Conservation (phyloP, 208 protist species). For the Borovskyia barvae region DNA sequence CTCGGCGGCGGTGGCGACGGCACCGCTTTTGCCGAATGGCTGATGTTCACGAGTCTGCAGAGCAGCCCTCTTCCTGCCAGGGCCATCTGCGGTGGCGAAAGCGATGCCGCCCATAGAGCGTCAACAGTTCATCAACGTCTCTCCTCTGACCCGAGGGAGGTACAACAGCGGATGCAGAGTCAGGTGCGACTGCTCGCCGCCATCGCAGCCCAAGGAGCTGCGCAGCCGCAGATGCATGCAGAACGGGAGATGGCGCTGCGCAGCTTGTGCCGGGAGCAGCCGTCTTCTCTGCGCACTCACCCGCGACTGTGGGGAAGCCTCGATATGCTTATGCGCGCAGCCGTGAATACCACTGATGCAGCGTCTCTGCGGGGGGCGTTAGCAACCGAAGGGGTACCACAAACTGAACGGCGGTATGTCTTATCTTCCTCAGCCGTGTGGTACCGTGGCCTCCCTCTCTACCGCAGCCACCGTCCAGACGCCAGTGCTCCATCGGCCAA, state of each 20-base stretch:
- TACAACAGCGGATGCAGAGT: conserved; percentile 28
- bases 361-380: conserved; percentile 36
- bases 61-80: conserved; percentile 21
- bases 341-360: conserved; percentile 27
- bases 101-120: conserved; percentile 10
- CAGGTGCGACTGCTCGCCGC: conserved; percentile 24
- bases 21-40: conserved; percentile 8
- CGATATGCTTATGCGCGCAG: conserved; percentile 35
- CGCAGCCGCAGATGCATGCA: not conserved
- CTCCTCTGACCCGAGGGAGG: conserved; percentile 17
- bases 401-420: conserved; percentile 9
- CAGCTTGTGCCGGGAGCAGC: conserved; percentile 25
- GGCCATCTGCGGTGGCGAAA: conserved; percentile 13
- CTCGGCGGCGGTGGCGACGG: conserved; percentile 33
- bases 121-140: conserved; percentile 46
- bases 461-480: conserved; percentile 3
- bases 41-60: conserved; percentile 45
- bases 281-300: conserved; percentile 27
- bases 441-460: conserved; percentile 28
- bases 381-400: conserved; percentile 22
- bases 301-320: conserved; percentile 19
- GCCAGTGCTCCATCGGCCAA: not conserved
- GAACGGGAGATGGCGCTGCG: conserved; percentile 14
- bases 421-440: conserved; percentile 21
- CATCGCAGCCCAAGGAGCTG: not conserved